phyloP scores from a whole-genome alignment of 352 stramenopile species.

The Globisporangium paddicum region DNA sequence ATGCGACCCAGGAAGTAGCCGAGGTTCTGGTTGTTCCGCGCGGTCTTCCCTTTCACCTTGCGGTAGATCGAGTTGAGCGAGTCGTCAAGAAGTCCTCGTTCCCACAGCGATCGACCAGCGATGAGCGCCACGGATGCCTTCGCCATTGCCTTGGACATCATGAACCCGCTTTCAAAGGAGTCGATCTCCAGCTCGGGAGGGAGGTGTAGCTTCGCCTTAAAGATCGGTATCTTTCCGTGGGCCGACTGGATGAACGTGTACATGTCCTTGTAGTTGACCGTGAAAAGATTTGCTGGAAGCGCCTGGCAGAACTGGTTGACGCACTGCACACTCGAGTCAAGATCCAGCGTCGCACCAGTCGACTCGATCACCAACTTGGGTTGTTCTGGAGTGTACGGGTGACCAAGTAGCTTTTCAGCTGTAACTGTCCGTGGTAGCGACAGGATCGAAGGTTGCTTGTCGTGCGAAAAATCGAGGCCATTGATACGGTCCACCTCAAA shows the following conservation, averaged over 20 bases:
- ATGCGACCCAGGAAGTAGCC: slow-evolving; percentile 46
- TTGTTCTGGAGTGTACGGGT: slow-evolving; percentile 20
- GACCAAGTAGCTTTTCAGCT: slow-evolving; percentile 31
- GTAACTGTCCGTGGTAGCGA: slow-evolving; percentile 50
- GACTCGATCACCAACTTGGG: slow-evolving; percentile 35
- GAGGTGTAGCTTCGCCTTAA: slow-evolving; percentile 46
- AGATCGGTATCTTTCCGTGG: slow-evolving; percentile 35
- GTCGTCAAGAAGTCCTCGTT: slow-evolving; percentile 46
- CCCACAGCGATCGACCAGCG: slow-evolving; percentile 52
- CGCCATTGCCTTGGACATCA: slow-evolving; percentile 51
- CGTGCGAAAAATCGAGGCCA: slow-evolving; percentile 50
- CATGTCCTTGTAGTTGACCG: slow-evolving; percentile 47
- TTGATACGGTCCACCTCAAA: slow-evolving; percentile 49
- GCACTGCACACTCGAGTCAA: slow-evolving; percentile 68
- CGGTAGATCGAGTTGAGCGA: slow-evolving; percentile 77
- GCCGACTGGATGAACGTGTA: slow-evolving; percentile 36
- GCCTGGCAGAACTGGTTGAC: slow-evolving; percentile 81
- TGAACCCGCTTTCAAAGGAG: slow-evolving; percentile 37
- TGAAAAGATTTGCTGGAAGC: slow-evolving; percentile 48
- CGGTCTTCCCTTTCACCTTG: slow-evolving; percentile 39
- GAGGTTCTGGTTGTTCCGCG: slow-evolving; percentile 38
- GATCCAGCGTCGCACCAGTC: slow-evolving; percentile 62
- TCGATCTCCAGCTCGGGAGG: slow-evolving; percentile 44
- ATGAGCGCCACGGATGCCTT: slow-evolving; percentile 54
- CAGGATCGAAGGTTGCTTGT: slow-evolving; percentile 57